Evolutionary conservation across 2,329 filamentous ascomycete species (phyloP).

Genomic region (Cladosporium colombiae): DNA sequence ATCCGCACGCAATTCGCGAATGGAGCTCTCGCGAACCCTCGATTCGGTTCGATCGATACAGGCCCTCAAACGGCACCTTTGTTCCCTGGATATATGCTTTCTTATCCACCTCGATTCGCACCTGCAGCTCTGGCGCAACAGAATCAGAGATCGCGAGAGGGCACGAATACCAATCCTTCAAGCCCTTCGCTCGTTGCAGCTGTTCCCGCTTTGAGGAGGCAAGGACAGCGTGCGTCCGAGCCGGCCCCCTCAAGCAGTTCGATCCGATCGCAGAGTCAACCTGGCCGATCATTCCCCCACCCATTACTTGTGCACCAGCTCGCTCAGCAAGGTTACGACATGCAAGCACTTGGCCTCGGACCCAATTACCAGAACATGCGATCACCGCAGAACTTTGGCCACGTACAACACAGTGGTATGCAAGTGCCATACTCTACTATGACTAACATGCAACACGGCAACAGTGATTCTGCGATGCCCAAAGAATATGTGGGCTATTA

Average conservation of each 20-base stretch:
- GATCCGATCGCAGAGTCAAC: constrained; percentile 52
- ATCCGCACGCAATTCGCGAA: constrained; percentile 33
- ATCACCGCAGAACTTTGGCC: constrained; percentile 29
- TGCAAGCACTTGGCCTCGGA: constrained; percentile 32
- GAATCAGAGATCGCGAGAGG: constrained; percentile 44
- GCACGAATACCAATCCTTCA: constrained; percentile 50
- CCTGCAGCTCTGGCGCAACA: constrained; percentile 40
- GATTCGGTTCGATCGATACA: constrained; percentile 35
- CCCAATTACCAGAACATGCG: constrained; percentile 35
- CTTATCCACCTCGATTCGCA: constrained; percentile 47
- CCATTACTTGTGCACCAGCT: constrained; percentile 41
- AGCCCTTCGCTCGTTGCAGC: constrained; percentile 50
- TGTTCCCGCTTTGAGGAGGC: constrained; percentile 45
- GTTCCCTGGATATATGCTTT: constrained; percentile 46
- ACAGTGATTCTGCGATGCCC: constrained; percentile 41
- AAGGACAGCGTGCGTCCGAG: constrained; percentile 45
- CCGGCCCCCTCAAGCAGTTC: constrained; percentile 44
- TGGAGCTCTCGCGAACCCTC: constrained; percentile 28
- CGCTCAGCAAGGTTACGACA: constrained; percentile 43
- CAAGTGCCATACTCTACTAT: constrained; percentile 28
- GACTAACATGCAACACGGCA: constrained; percentile 24
- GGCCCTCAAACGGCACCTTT: constrained; percentile 38
- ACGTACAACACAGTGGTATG: constrained; percentile 25
- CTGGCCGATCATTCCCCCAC: constrained; percentile 46
- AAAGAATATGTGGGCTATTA: constrained; percentile 56